Conservation (phyloP, 345 rosid genomes). For the Eucalyptus microcorys region DNA sequence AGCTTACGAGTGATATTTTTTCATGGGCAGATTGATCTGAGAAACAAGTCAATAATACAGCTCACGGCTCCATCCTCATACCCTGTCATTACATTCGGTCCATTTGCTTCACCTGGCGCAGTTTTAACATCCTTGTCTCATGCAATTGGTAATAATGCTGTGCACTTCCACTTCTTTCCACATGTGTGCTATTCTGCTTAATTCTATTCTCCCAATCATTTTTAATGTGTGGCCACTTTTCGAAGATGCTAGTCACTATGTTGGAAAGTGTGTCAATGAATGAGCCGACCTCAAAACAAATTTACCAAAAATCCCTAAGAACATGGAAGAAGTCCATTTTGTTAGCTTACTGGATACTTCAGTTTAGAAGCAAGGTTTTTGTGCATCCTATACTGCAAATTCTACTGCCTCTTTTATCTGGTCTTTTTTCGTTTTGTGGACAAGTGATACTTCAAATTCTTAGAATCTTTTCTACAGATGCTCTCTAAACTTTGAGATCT, state of each 20-base stretch:
- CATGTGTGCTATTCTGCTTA: background rate
- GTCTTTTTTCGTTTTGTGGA: background rate
- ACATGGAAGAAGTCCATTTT: background rate
- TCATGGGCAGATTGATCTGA: constrained; percentile 64
- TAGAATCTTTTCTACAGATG: background rate
- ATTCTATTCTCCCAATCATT: background rate
- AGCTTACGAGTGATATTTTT: background rate
- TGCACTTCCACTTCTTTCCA: background rate
- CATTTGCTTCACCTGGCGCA: constrained; percentile 55
- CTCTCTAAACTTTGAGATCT: background rate
- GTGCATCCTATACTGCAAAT: background rate
- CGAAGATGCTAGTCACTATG: background rate
- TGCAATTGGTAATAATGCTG: constrained; percentile 56
- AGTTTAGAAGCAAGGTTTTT: background rate
- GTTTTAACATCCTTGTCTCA: constrained; percentile 67
- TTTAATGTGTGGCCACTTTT: background rate
- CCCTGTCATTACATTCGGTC: constrained; percentile 87
- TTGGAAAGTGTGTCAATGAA: background rate
- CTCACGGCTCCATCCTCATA: constrained; percentile 43
- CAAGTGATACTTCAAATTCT: background rate
- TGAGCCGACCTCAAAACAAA: background rate
- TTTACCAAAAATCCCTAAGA: background rate
- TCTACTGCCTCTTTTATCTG: background rate
- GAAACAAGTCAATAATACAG: constrained; percentile 39
- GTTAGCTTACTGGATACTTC: background rate